phyloP scores from a whole-genome alignment of 768 basidiomycete genomes.

The Tylopilus intermedius region DNA sequence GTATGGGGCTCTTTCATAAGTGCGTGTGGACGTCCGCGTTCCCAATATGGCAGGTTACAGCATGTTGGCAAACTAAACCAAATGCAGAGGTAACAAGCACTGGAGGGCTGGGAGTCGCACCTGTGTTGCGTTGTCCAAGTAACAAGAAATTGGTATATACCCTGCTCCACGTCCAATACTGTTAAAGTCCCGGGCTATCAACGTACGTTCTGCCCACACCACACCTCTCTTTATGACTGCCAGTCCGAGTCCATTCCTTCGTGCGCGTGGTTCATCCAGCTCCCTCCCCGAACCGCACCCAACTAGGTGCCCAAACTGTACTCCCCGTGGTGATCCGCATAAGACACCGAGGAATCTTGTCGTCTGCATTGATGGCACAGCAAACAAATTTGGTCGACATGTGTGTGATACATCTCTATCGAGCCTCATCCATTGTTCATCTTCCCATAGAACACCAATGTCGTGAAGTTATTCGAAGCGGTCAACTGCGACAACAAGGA shows the following conservation, averaged over 20 bases:
- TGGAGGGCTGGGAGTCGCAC: no score
- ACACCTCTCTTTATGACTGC: background rate
- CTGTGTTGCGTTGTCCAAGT: background rate
- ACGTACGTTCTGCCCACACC: no score
- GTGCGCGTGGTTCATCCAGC: background rate
- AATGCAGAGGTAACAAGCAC: background rate
- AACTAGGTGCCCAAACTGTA: background rate
- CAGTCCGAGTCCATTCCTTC: background rate
- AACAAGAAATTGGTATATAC: background rate
- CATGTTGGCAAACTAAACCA: background rate
- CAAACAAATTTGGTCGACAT: slow-evolving; percentile 7
- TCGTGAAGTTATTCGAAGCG: slow-evolving; percentile 8
- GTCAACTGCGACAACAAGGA: slow-evolving; percentile 3
- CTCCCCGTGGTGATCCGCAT: background rate
- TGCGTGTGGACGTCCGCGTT: no score
- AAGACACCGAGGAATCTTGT: slow-evolving; percentile 4
- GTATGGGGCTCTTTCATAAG: no score
- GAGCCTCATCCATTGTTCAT: background rate
- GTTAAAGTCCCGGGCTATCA: no score
- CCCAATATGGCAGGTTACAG: background rate
- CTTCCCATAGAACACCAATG: slow-evolving; percentile 5
- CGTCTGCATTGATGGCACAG: slow-evolving; percentile 8
- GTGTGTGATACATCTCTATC: background rate
- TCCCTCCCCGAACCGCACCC: background rate
- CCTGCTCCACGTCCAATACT: no score